Percentiles rank a stretch among this genome's conserved stretches.
These are phyloP conservation scores for Zymoseptoria tritici DNA, from an alignment of 2,329 filamentous ascomycete genomes.

Conservation along the genomic window DNA sequence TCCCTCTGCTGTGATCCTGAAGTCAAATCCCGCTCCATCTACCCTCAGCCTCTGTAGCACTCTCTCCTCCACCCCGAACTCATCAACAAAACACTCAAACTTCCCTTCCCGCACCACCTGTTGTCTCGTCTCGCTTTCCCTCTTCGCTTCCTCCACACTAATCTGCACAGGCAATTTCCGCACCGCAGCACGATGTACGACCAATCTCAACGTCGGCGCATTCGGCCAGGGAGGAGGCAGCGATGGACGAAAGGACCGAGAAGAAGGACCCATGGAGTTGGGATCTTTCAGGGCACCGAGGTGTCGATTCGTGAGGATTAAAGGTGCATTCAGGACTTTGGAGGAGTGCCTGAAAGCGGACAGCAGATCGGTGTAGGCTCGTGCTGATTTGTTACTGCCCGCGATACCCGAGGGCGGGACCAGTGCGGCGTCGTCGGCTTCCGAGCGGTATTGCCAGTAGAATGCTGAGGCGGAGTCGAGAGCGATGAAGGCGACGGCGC, in stretches of 20 bases:
- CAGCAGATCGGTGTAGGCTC: slow-evolving; percentile 15
- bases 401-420: slow-evolving; percentile 3
- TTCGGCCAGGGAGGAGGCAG: slow-evolving; percentile 29
- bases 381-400: neutral
- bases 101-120: slow-evolving; percentile 30
- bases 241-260: slow-evolving; percentile 13
- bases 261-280: slow-evolving; percentile 1
- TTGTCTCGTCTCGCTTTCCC: slow-evolving; percentile 30
- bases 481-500: slow-evolving; percentile 44
- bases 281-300: slow-evolving; percentile 6
- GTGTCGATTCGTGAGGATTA: slow-evolving; percentile 21
- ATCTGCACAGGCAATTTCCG: slow-evolving; percentile 32
- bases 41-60: slow-evolving; percentile 13
- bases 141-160: slow-evolving; percentile 32
- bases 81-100: slow-evolving; percentile 29
- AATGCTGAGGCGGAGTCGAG: slow-evolving; percentile 51
- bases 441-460: slow-evolving; percentile 46
- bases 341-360: slow-evolving; percentile 14
- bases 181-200: slow-evolving; percentile 29
- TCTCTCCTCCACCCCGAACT: slow-evolving; percentile 23
- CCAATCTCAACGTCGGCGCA: slow-evolving; percentile 27
- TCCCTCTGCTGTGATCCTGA: slow-evolving; percentile 18
- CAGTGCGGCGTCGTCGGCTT: slow-evolving; percentile 27
- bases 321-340: slow-evolving; percentile 17
- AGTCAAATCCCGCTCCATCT: slow-evolving; percentile 18